Evolutionary conservation across 2,329 filamentous ascomycete species (phyloP).

Genomic region (Fusarium sp.): DNA sequence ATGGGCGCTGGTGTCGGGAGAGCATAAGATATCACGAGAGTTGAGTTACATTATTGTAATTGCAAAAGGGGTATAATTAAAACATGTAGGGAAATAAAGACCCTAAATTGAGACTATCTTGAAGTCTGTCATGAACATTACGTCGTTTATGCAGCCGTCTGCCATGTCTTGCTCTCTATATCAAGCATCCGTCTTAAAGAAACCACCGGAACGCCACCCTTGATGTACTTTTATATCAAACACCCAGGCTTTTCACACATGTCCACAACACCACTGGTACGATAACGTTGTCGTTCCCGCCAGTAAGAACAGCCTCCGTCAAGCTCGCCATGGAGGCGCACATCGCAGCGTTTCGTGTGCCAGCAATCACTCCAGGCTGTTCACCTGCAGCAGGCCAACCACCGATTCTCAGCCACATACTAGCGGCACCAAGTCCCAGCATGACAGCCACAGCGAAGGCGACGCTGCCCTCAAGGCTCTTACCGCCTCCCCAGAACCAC

Average conservation of each 20-base stretch:
- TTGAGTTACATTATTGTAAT: constrained; percentile 7
- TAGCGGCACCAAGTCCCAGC: constrained; percentile 74
- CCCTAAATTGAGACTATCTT: constrained; percentile 2
- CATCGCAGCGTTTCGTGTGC: constrained; percentile 72
- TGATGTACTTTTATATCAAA: constrained; percentile 51
- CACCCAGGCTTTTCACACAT: constrained; percentile 80
- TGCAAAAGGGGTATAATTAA: constrained; percentile 29
- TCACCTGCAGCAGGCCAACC: constrained; percentile 70
- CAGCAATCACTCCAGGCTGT: constrained; percentile 50
- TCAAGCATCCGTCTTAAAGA: not conserved
- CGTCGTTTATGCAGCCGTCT: constrained; percentile 30
- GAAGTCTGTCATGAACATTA: constrained; percentile 36
- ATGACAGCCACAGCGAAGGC: constrained; percentile 88
- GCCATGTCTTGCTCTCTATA: constrained; percentile 17
- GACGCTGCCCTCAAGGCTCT: constrained; percentile 87
- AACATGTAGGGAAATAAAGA: not conserved
- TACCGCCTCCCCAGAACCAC: constrained; percentile 97
- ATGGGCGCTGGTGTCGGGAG: constrained; percentile 15
- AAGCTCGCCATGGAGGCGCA: constrained; percentile 86
- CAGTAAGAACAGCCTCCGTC: constrained; percentile 94
- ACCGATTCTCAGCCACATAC: constrained; percentile 79
- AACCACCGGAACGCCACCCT: constrained; percentile 26
- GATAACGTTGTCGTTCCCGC: constrained; percentile 98
- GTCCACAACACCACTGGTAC: constrained; percentile 94
- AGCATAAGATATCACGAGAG: not conserved